Evolutionary conservation across 306 rosid species (phyloP).

Genomic region (Mimosa pudica): DNA sequence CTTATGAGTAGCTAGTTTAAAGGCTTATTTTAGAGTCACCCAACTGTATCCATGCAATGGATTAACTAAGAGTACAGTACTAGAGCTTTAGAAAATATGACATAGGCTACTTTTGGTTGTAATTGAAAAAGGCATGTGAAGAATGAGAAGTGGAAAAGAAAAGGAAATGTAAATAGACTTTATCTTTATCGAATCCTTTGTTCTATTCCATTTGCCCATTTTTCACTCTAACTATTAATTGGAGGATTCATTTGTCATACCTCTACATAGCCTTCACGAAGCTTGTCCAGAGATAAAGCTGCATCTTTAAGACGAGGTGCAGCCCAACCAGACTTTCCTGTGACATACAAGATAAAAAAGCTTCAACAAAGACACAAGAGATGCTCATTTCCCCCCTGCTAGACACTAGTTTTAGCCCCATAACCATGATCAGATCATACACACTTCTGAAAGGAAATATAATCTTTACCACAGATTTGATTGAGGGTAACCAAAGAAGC

Average conservation of each 20-base stretch:
- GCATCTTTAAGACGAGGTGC: conserved; percentile 97
- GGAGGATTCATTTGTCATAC: conserved; percentile 46
- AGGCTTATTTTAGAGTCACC: conserved; percentile 4
- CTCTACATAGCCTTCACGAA: conserved; percentile 88
- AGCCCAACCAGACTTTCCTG: conserved; percentile 90
- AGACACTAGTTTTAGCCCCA: conserved; percentile 21
- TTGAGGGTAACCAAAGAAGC: conserved; percentile 12
- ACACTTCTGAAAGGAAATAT: conserved; percentile 7
- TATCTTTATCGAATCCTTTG: neutral
- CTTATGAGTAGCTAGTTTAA: neutral
- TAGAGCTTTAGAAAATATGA: conserved; percentile 20
- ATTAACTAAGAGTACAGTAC: conserved; percentile 2
- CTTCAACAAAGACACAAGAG: conserved; percentile 11
- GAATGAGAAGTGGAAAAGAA: neutral
- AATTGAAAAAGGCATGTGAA: neutral
- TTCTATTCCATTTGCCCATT: neutral
- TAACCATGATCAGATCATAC: conserved; percentile 12
- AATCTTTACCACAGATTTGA: conserved; percentile 12
- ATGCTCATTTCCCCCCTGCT: conserved; percentile 13
- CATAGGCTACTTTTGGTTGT: neutral
- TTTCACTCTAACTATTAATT: neutral
- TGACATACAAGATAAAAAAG: conserved; percentile 31
- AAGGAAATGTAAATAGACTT: neutral
- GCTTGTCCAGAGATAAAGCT: conserved; percentile 73
- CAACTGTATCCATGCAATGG: conserved; percentile 15